phyloP scores from a whole-genome alignment of 768 basidiomycete species.

The Phylloporus arenicola region DNA sequence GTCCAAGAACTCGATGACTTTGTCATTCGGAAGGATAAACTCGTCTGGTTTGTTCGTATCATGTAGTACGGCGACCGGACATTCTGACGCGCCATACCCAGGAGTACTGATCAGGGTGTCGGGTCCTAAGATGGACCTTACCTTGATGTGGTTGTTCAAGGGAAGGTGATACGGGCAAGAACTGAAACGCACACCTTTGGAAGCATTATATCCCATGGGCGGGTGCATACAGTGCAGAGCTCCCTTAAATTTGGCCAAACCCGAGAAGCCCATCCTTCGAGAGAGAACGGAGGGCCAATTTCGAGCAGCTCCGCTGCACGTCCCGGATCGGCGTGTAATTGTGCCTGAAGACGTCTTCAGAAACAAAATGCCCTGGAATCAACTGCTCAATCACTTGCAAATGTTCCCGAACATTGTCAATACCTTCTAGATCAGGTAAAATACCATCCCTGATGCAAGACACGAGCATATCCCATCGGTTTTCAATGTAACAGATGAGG shows the following conservation, averaged over 20 bases:
- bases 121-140: conserved; percentile 12
- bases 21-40: conserved; percentile 1
- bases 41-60: conserved; percentile 1
- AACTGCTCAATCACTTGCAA: conserved; percentile 6
- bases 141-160: background rate
- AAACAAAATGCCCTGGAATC: background rate
- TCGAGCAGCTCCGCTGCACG: too few relatives aligned
- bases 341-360: background rate
- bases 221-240: too few relatives aligned
- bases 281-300: too few relatives aligned
- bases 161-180: too few relatives aligned
- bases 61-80: background rate
- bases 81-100: conserved; percentile 14
- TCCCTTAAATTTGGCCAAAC: too few relatives aligned
- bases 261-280: too few relatives aligned
- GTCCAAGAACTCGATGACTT: background rate
- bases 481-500: too few relatives aligned
- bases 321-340: background rate
- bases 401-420: conserved; percentile 7
- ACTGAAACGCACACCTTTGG: background rate
- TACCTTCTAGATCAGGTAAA: background rate
- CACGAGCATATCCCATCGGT: too few relatives aligned
- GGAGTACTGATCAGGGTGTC: background rate
- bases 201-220: too few relatives aligned
- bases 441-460: too few relatives aligned